Evolutionary conservation across 2,329 filamentous ascomycete genomes (phyloP), one percentile per base, ranked within the genome.

Genomic region (Fusarium praegraminearum): DNA sequence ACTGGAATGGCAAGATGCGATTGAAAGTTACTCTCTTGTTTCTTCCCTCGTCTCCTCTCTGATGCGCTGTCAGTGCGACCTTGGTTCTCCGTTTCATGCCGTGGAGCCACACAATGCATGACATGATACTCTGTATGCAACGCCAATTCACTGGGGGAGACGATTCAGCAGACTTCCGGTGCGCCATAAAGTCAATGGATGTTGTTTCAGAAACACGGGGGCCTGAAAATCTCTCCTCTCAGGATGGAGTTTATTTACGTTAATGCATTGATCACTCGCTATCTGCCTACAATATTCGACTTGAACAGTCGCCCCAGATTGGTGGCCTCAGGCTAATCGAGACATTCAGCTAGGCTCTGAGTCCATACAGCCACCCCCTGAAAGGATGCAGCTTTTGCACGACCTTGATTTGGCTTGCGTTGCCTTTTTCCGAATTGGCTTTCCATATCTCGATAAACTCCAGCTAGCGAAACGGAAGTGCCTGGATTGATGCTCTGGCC

Each of bases 21-120:
- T 65, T 65, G 41, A 43, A 30, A 45, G 41, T 30, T 47, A 38
- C 24, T 18, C 52, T 43, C 40, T 65, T 44, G 22, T 44, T 41
- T 50, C 36, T 49, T 56, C n/a, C 22, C 16, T 53, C 59, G 28
- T 57, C 35, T 55, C 47, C 49, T 57, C 44, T 54, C 52, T 58
- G 70, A 75, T 74, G 72, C 65, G 72, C 69, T 74, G 72, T 74
- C 72, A 72, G 72, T 73, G 64, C 64, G 45, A 74, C 70, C 54
- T 66, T 45, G 54, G 46, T 51, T 41, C n/a, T 43, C 46, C 49
- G 58, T 64, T 67, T 59, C 54, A 73, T 74, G 71, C 58, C 69
- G 71, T 71, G 72, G 72, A 67, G 63, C 72, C 69, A 74, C 49
- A 44, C n/a, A 45, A 57, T 72, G 71, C 72, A 74, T 74, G 57